A percentile compares a stretch with the other conserved stretches of the same genome.
Conservation (phyloP, 805 yeast genomes). For the Nakazawaea ambrosiae region DNA sequence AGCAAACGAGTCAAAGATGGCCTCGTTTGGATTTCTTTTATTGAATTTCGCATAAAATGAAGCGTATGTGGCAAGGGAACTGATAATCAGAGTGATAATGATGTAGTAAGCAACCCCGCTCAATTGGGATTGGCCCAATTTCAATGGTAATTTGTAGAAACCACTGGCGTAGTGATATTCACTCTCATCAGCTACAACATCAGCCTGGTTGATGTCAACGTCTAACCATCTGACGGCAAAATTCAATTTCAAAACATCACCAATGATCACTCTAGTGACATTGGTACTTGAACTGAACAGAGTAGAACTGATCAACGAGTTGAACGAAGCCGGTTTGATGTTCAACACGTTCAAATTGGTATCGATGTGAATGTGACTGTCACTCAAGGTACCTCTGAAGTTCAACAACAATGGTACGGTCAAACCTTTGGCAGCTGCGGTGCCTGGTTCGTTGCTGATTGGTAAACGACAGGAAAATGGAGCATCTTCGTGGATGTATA, state of each 20-base stretch:
- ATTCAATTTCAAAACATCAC: conserved; percentile 50
- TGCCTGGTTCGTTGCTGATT: conserved; percentile 33
- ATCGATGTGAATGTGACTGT: conserved; percentile 64
- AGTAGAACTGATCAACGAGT: conserved; percentile 43
- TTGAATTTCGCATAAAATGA: conserved; percentile 15
- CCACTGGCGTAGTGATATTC: conserved; percentile 7
- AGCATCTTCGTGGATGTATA: conserved; percentile 70
- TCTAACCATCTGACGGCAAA: conserved; percentile 53
- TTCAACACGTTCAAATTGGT: conserved; percentile 45
- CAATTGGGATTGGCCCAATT: conserved; percentile 8
- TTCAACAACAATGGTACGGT: conserved; percentile 55
- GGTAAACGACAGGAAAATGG: conserved; percentile 69
- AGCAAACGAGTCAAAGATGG: conserved; percentile 6
- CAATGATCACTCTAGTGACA: conserved; percentile 57
- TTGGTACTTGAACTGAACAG: conserved; percentile 59
- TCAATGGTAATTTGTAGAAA: conserved; percentile 8
- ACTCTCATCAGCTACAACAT: conserved; percentile 1
- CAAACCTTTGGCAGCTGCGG: conserved; percentile 30
- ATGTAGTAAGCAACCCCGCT: conserved; percentile 10
- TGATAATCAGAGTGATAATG: conserved; percentile 5
- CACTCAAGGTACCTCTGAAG: conserved; percentile 60
- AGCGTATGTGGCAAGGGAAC: conserved; percentile 6
- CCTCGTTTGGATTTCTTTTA: conserved; percentile 12
- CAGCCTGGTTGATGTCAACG: neutral
- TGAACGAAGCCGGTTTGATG: conserved; percentile 28